Percentiles rank a stretch among this genome's conserved stretches.
Conservation (phyloP, 2,329 filamentous ascomycete species). For the Colletotrichum spinosum region DNA sequence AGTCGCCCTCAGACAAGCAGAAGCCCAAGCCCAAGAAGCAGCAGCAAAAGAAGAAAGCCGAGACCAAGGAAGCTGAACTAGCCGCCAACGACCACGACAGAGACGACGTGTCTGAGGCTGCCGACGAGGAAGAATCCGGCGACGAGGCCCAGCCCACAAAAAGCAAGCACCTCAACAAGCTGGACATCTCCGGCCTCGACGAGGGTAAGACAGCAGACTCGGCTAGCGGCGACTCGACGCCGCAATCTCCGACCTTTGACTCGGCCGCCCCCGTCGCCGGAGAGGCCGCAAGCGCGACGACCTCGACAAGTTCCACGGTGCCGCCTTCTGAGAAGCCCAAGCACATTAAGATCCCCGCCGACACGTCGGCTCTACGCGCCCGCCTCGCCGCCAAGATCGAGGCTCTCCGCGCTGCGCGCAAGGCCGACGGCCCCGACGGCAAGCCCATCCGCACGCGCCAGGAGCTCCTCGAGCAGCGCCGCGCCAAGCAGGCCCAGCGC, state of each 20-base stretch:
- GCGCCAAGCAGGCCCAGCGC: constrained; percentile 87
- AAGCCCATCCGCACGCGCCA: constrained; percentile 86
- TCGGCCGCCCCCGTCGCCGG: constrained; percentile 54
- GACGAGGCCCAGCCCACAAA: constrained; percentile 30
- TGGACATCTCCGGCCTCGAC: constrained; percentile 43
- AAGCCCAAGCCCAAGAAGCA: constrained; percentile 51
- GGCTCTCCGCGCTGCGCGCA: constrained; percentile 84
- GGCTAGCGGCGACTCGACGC: constrained; percentile 50
- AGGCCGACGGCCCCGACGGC: constrained; percentile 86
- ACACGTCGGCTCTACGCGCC: constrained; percentile 80
- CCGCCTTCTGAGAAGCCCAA: constrained; percentile 72
- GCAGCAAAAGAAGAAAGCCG: constrained; percentile 44
- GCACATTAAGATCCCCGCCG: constrained; percentile 74
- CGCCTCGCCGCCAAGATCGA: constrained; percentile 87
- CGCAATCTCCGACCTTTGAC: constrained; percentile 73
- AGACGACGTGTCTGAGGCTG: constrained; percentile 36
- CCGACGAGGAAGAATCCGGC: constrained; percentile 36
- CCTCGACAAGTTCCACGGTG: constrained; percentile 76
- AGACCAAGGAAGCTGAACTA: constrained; percentile 39
- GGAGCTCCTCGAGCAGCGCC: constrained; percentile 89
- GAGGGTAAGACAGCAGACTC: constrained; percentile 56
- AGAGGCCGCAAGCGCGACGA: constrained; percentile 68
- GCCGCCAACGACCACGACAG: constrained; percentile 31
- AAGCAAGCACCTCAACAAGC: constrained; percentile 39
- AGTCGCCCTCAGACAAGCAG: constrained; percentile 56